phyloP scores from a whole-genome alignment of 805 yeast species.

The Lipomyces anomalus region DNA sequence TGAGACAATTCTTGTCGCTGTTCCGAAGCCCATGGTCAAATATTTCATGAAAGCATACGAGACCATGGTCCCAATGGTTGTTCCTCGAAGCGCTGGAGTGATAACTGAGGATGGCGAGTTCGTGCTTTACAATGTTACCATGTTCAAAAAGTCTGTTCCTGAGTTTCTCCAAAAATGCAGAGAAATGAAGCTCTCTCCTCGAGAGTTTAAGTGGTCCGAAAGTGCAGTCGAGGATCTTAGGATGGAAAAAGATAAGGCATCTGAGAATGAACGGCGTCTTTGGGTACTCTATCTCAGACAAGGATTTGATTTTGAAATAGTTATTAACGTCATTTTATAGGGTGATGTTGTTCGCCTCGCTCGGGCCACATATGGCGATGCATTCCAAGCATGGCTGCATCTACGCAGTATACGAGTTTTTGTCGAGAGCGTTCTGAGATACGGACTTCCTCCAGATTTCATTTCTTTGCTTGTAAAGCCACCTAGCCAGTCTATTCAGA shows the following conservation, averaged over 20 bases:
- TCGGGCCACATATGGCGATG: conserved; percentile 83
- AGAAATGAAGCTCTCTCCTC: conserved; percentile 83
- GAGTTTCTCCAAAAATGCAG: conserved; percentile 67
- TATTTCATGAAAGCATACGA: conserved; percentile 72
- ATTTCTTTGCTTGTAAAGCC: conserved; percentile 43
- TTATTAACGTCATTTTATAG: conserved; percentile 29
- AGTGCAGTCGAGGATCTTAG: conserved; percentile 64
- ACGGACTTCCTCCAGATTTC: conserved; percentile 94
- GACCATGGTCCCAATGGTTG: conserved; percentile 69
- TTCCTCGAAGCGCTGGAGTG: conserved; percentile 78
- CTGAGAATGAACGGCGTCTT: conserved; percentile 64
- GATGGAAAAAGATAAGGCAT: conserved; percentile 71
- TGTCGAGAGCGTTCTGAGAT: conserved; percentile 90
- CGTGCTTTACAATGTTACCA: conserved; percentile 65
- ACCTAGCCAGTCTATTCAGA: conserved; percentile 41
- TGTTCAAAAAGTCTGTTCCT: conserved; percentile 73
- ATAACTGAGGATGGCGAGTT: conserved; percentile 72
- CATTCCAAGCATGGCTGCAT: conserved; percentile 82
- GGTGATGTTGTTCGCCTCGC: conserved; percentile 78
- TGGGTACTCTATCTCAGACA: conserved; percentile 20
- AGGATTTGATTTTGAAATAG: neutral
- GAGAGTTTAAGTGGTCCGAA: conserved; percentile 86
- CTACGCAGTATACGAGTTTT: conserved; percentile 79
- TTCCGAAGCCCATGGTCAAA: conserved; percentile 52
- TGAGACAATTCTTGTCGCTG: conserved; percentile 79